Evolutionary conservation across 306 rosid species (phyloP).

Genomic region (Geum urbanum): DNA sequence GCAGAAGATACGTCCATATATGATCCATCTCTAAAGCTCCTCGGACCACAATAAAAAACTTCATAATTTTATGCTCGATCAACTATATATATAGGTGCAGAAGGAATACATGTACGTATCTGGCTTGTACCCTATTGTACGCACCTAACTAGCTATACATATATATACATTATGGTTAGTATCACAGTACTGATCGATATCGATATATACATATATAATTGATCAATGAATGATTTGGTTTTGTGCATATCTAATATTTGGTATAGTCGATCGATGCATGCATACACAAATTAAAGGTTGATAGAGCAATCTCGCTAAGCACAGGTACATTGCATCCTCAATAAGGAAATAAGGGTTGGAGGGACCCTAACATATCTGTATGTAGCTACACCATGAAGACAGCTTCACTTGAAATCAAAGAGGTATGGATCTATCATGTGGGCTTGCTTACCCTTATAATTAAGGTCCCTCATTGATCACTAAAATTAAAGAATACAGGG

Average conservation of each 20-base stretch:
- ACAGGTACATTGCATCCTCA: neutral
- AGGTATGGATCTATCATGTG: neutral
- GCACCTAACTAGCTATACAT: neutral
- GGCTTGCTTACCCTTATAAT: neutral
- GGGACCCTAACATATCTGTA: neutral
- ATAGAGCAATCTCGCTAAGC: neutral
- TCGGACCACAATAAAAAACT: neutral
- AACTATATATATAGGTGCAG: neutral
- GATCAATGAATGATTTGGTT: neutral
- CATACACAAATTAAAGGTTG: neutral
- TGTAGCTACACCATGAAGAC: slow-evolving; percentile 1
- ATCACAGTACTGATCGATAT: neutral
- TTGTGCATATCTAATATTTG: neutral
- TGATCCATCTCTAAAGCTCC: neutral
- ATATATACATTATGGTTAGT: neutral
- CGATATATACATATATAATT: too few relatives aligned
- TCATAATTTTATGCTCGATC: neutral
- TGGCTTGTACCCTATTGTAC: neutral
- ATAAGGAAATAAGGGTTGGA: neutral
- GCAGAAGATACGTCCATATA: neutral
- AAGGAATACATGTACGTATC: neutral
- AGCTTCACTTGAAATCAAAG: neutral
- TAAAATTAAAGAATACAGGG: neutral
- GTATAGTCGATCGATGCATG: neutral
- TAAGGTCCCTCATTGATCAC: neutral